These are phyloP conservation scores for Penicillium desertorum DNA, from an alignment of 495 filamentous ascomycete species.

Conservation along the genomic window DNA sequence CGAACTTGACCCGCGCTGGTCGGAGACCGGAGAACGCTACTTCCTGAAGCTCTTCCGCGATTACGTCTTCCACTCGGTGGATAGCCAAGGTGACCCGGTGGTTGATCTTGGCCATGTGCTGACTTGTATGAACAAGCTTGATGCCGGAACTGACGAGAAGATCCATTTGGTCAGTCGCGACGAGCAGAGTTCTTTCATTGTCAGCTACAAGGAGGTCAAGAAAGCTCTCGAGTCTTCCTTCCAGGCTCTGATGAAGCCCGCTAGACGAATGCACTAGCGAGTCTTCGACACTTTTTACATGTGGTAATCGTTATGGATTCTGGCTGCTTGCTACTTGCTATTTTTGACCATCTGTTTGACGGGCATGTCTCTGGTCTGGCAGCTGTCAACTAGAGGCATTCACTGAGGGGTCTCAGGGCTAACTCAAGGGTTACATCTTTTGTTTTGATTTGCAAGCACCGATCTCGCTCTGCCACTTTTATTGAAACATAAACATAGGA, in stretches of 20 bases:
- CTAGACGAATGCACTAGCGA: constrained; percentile 43
- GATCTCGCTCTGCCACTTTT: constrained; percentile 9
- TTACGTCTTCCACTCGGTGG: constrained; percentile 94
- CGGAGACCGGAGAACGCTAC: constrained; percentile 87
- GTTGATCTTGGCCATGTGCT: constrained; percentile 84
- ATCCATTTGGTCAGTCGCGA: constrained; percentile 83
- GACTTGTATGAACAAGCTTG: constrained; percentile 81
- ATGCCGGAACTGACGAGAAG: constrained; percentile 85
- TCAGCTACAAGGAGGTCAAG: constrained; percentile 85
- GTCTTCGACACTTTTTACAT: not conserved
- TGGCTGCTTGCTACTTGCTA: not conserved
- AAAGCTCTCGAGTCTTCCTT: constrained; percentile 76
- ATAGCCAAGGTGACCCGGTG: constrained; percentile 74
- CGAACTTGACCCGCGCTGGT: constrained; percentile 72
- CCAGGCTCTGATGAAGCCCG: constrained; percentile 67
- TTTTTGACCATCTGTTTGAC: not conserved
- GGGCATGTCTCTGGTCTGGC: not conserved
- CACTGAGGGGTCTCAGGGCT: not conserved
- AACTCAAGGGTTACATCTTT: constrained; percentile 4
- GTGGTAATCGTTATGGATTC: not conserved
- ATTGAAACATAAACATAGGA: constrained; percentile 31
- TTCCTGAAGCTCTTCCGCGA: constrained; percentile 91
- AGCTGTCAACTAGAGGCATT: not conserved
- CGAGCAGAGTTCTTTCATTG: constrained; percentile 79
- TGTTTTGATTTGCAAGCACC: constrained; percentile 1